A percentile compares a stretch with the other conserved stretches of the same genome.
These are phyloP conservation scores for Ettlia oleoabundans DNA, from an alignment of 139 green algal species.

Conservation along the genomic window DNA sequence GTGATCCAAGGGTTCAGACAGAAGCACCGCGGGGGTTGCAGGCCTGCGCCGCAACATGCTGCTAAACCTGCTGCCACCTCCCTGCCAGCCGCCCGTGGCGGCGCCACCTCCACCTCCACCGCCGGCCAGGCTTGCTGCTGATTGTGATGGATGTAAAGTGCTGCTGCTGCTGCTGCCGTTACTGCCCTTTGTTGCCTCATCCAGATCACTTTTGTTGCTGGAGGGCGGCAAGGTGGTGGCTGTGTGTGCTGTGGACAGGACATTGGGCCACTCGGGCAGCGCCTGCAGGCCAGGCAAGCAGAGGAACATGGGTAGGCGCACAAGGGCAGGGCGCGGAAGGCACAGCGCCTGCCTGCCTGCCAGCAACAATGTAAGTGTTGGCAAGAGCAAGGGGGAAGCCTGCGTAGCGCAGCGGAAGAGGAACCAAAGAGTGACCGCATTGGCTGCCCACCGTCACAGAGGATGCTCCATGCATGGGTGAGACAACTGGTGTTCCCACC, in stretches of 20 bases:
- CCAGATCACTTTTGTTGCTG: neutral
- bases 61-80: conserved; percentile 6
- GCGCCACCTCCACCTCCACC: conserved; percentile 10
- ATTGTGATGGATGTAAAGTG: conserved; percentile 3
- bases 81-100: neutral
- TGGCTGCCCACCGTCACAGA: too few species aligned
- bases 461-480: neutral
- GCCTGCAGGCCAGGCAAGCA: conserved; percentile 40
- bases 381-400: too few species aligned
- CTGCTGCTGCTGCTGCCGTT: neutral
- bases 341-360: neutral
- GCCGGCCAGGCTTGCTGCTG: conserved; percentile 9
- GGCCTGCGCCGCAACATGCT: conserved; percentile 50
- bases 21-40: conserved; percentile 59
- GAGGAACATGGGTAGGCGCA: neutral
- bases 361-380: too few species aligned
- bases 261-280: conserved; percentile 68
- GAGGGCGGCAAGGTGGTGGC: conserved; percentile 17
- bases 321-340: neutral
- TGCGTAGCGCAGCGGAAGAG: too few species aligned
- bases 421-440: neutral
- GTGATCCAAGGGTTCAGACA: conserved; percentile 66
- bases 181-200: neutral
- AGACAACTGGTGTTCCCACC: conserved; percentile 7
- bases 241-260: conserved; percentile 72